Percentiles rank a stretch among this genome's conserved stretches.
These are phyloP conservation scores for Chalciporus sphaerocephalus DNA, from an alignment of 768 basidiomycete species.

Conservation along the genomic window DNA sequence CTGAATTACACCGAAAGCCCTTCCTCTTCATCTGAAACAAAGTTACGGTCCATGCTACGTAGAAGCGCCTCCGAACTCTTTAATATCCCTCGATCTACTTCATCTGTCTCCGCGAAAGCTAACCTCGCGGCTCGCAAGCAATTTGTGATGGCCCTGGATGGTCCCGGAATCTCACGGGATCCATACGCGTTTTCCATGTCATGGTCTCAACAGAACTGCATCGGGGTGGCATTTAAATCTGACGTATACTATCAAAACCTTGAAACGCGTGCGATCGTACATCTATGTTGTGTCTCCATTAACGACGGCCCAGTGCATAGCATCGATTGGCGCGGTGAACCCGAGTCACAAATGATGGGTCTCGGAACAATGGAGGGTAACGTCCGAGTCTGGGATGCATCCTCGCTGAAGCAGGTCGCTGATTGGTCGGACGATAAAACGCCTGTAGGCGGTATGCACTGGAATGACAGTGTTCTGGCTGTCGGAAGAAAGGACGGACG, in stretches of 20 bases:
- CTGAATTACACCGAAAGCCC: conserved; percentile 47
- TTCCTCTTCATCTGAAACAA: conserved; percentile 32
- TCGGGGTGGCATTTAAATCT: conserved; percentile 57
- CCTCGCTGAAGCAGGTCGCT: conserved; percentile 23
- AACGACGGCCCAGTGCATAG: conserved; percentile 38
- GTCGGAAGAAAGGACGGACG: conserved; percentile 38
- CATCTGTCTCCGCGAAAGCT: conserved; percentile 50
- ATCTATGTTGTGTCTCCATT: conserved; percentile 41
- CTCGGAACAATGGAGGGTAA: conserved; percentile 48
- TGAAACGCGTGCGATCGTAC: conserved; percentile 48
- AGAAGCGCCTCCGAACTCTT: conserved; percentile 52
- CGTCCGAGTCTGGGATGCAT: conserved; percentile 54
- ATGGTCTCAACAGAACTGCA: conserved; percentile 57
- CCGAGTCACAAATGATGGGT: conserved; percentile 42
- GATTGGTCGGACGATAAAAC: conserved; percentile 35
- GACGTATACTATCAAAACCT: conserved; percentile 64
- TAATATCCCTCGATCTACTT: conserved; percentile 23
- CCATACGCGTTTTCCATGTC: conserved; percentile 54
- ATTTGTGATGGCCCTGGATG: conserved; percentile 58
- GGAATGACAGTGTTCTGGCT: conserved; percentile 36
- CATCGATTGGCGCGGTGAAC: conserved; percentile 49
- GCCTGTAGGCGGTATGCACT: conserved; percentile 39
- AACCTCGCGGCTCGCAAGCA: conserved; percentile 53
- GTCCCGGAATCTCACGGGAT: conserved; percentile 54
- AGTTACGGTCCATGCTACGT: conserved; percentile 46